Evolutionary conservation across 2,329 filamentous ascomycete species (phyloP).

Genomic region (Arachnomyces sp.): DNA sequence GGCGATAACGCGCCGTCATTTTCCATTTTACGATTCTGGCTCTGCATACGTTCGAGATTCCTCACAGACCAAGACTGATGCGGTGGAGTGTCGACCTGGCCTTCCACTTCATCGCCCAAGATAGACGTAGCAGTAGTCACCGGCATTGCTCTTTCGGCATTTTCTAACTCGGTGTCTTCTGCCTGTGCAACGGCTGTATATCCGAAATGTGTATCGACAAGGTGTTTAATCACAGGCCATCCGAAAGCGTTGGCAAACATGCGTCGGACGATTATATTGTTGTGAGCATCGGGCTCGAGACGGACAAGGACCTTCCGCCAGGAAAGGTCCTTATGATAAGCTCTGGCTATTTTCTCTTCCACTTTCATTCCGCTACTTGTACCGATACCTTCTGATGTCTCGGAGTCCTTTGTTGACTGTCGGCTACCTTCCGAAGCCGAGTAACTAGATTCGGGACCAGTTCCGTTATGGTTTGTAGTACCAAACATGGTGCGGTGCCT

Average conservation of each 20-base stretch:
- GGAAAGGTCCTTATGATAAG: constrained; percentile 82
- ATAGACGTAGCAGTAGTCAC: constrained; percentile 49
- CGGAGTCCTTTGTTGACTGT: constrained; percentile 5
- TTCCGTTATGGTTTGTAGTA: constrained; percentile 15
- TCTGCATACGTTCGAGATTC: constrained; percentile 3
- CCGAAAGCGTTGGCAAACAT: constrained; percentile 97
- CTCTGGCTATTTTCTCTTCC: constrained; percentile 94
- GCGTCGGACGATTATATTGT: constrained; percentile 93
- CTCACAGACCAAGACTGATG: constrained; percentile 8
- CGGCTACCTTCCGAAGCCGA: constrained; percentile 2
- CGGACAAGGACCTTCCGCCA: constrained; percentile 97
- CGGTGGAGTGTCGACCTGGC: constrained; percentile 33
- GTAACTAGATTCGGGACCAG: constrained; percentile 5
- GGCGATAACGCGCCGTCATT: background rate
- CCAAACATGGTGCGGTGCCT: constrained; percentile 36
- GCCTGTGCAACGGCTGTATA: constrained; percentile 61
- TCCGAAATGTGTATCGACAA: constrained; percentile 90
- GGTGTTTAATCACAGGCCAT: constrained; percentile 92
- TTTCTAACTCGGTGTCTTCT: constrained; percentile 59
- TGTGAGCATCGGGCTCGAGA: constrained; percentile 93
- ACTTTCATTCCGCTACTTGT: constrained; percentile 61
- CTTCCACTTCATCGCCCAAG: constrained; percentile 59
- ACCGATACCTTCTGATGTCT: constrained; percentile 7
- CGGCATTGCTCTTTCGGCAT: constrained; percentile 61
- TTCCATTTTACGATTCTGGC: no score